Base-by-base conservation (phyloP, 306 rosid species). In the Inga oerstediana region DNA sequence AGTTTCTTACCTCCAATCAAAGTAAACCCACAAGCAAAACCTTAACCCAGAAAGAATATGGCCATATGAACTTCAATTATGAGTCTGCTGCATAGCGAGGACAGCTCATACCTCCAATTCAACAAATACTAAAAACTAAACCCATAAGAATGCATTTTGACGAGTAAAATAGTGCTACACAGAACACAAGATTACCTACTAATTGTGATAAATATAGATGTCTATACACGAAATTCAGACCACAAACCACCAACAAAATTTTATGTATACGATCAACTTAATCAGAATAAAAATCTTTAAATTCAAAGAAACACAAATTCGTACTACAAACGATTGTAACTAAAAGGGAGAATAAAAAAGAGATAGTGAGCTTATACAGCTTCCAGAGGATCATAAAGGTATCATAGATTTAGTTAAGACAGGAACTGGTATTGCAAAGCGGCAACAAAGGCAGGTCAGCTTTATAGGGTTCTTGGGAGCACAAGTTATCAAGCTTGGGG, bases 381-480 rank as follows among this genome's bases (percentile, higher is more conserved):
- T 84, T 79, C 49, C 68, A 62, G 68, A 78, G 88, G 89, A 81
- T 78, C 81, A 85, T 81, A 86, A 90, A 83, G 83, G 85, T 89
- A 85, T 54, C 90, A 91, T 73, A 51, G 77, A 85, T 88, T 84
- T 79, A 79, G 89, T 79, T 80, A 74, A 84, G 82, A 86, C 88
- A 92, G 68, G 81, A 86, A 80, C 83, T 67, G 85, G 92, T 85
- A 87, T 90, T 9, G 85, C 41, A 81, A 90, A 91, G 78, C 81
- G 70, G 88, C 84, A 81, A 76, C 82, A 85, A 81, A 81, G 97
- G 90, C 82, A 87, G 84, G 88, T 89, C 78, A 80, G 89, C 83
- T 87, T 76, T 83, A 81, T 81, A 85, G 97, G 97, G 96, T 86
- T 93, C 91, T 87, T 88, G 91, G 98, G 89, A 90, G 86, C 89